phyloP scores from a whole-genome alignment of 2,329 filamentous ascomycete genomes.

The Rachicladosporium sp. region DNA sequence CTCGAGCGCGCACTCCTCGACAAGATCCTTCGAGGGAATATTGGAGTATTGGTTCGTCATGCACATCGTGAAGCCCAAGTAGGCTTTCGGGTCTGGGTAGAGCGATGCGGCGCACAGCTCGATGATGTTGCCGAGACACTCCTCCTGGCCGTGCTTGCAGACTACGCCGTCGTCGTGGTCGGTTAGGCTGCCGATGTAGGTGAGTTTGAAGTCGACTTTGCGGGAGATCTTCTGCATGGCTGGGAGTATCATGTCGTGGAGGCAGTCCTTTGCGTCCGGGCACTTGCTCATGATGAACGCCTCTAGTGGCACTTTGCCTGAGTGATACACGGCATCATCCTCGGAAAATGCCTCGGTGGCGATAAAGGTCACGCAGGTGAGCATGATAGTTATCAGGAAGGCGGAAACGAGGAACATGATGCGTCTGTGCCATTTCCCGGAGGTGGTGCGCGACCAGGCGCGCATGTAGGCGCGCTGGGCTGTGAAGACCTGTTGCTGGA shows the following conservation, averaged over 20 bases:
- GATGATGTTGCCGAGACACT: slow-evolving; percentile 90
- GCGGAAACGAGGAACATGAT: slow-evolving; percentile 20
- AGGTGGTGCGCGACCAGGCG: slow-evolving; percentile 21
- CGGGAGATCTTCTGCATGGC: slow-evolving; percentile 69
- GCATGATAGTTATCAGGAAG: slow-evolving; percentile 16
- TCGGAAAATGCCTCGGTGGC: slow-evolving; percentile 14
- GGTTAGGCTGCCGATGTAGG: slow-evolving; percentile 68
- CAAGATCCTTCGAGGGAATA: slow-evolving; percentile 66
- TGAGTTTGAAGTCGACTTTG: slow-evolving; percentile 83
- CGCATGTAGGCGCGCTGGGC: slow-evolving; percentile 22
- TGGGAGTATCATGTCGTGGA: slow-evolving; percentile 69
- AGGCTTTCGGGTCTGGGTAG: slow-evolving; percentile 75
- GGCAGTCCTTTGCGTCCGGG: slow-evolving; percentile 75
- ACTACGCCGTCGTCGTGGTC: slow-evolving; percentile 69
- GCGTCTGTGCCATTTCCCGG: slow-evolving; percentile 19
- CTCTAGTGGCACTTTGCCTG: slow-evolving; percentile 59
- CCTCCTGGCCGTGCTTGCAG: slow-evolving; percentile 78
- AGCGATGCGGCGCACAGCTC: slow-evolving; percentile 78
- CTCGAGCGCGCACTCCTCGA: slow-evolving; percentile 81
- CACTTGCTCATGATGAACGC: slow-evolving; percentile 94
- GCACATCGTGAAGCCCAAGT: slow-evolving; percentile 89
- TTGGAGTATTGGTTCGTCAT: slow-evolving; percentile 60
- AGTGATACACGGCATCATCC: slow-evolving; percentile 8
- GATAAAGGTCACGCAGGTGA: slow-evolving; percentile 16
- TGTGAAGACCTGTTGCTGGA: slow-evolving; percentile 17